A percentile compares a stretch with the other conserved stretches of the same genome.
Evolutionary conservation across 495 filamentous ascomycete species (phyloP).

Genomic region (Tricharina praecox): DNA sequence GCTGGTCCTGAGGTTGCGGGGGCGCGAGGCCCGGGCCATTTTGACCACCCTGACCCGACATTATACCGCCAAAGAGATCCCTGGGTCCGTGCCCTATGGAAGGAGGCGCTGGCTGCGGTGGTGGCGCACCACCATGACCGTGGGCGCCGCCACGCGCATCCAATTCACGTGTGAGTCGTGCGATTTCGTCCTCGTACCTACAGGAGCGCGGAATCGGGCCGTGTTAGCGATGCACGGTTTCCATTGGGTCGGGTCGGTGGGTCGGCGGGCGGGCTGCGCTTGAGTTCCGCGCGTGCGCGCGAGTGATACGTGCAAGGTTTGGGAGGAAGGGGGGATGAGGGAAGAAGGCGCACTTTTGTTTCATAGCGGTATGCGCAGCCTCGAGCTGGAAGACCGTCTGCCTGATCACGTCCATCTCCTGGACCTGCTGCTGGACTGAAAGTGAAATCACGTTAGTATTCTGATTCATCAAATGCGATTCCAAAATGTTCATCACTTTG

Average conservation of each 20-base stretch:
- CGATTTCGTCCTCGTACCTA: slow-evolving; percentile 89
- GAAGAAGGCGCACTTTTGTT: slow-evolving; percentile 65
- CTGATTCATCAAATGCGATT: slow-evolving; percentile 7
- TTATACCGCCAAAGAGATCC: slow-evolving; percentile 87
- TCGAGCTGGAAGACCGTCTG: slow-evolving; percentile 83
- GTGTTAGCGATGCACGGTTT: neutral
- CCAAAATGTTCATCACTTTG: no score
- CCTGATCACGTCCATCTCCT: slow-evolving; percentile 83
- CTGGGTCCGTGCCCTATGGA: slow-evolving; percentile 79
- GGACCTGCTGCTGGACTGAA: slow-evolving; percentile 65
- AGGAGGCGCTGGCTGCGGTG: slow-evolving; percentile 54
- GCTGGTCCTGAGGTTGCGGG: slow-evolving; percentile 45
- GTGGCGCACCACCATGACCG: slow-evolving; percentile 47
- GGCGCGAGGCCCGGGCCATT: slow-evolving; percentile 73
- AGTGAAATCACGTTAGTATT: slow-evolving; percentile 1
- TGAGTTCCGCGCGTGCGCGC: no score
- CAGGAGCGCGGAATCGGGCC: neutral
- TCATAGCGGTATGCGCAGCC: slow-evolving; percentile 67
- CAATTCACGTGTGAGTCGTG: slow-evolving; percentile 69
- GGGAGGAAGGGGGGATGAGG: no score
- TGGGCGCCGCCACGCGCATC: slow-evolving; percentile 60
- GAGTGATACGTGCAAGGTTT: no score
- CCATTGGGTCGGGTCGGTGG: no score
- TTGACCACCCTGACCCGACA: slow-evolving; percentile 76
- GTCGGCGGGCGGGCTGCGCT: no score